Evolutionary conservation across 345 rosid genomes (phyloP), one percentile per base, ranked within the genome.

Genomic region (Acer saccharum): DNA sequence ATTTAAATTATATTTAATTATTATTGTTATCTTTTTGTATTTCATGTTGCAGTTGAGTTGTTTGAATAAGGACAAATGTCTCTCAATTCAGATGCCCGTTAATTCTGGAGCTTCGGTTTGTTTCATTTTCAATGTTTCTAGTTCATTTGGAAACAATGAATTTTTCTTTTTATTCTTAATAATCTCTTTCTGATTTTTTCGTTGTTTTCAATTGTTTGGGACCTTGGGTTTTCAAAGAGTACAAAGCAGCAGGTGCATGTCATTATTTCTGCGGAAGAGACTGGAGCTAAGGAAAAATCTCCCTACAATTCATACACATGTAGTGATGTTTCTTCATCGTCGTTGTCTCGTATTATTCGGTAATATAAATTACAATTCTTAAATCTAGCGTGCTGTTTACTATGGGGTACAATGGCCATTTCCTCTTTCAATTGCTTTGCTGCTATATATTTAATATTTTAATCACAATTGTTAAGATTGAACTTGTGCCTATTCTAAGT

Each of bases 271-370:
- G 98, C 94, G 12, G 98, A 93, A 87, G 99, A 93, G 85, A 82
- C 88, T 89, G 97, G 98, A 76, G 88, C 89, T 44, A 90, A 83
- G 81, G 99, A 94, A 82, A 91, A 89, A 80, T 90, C 98, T 78
- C 91, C 93, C 12, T 94, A 94, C 78, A 87, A 88, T 79, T 89
- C 91, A 68, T 89, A 88, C 85, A 83, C 90, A 5, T 89, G 86
- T 77, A 81, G 88, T 80, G 89, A 86, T 80, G 82, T 90, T 84
- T 86, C 98, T 80, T 89, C 97, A 66, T 86, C 98, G 21, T 85
- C 94, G 2, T 76, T 86, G 74, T 83, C 96, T 79, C 91, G 88
- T 80, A 88, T 97, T 78, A 88, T 90, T 78, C 86, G 97, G 99
- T 97, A 91, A 87, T 78, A 65, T 18, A 76, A 72, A 65, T 71